Evolutionary conservation across 352 stramenopile species (phyloP).

Genomic region (Phytophthora constricta): DNA sequence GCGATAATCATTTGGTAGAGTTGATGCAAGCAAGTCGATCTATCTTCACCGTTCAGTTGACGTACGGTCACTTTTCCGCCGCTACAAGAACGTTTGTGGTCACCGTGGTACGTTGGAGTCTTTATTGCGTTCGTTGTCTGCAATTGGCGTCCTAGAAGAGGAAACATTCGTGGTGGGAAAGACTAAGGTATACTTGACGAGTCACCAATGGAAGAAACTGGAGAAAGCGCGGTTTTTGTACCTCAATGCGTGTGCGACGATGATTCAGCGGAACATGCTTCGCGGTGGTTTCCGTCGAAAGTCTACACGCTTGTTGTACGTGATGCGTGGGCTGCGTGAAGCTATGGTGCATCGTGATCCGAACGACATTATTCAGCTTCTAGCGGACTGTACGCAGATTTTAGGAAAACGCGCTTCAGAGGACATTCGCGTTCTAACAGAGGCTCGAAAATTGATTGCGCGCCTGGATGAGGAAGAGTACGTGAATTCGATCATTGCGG

Average conservation of each 20-base stretch:
- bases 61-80: conserved; percentile 83
- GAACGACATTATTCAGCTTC: conserved; percentile 68
- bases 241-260: conserved; percentile 79
- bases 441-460: conserved; percentile 57
- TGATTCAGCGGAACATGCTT: conserved; percentile 88
- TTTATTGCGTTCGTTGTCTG: conserved; percentile 73
- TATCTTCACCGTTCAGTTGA: conserved; percentile 78
- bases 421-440: conserved; percentile 68
- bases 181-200: conserved; percentile 78
- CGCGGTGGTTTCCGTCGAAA: conserved; percentile 71
- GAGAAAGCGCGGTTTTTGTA: conserved; percentile 81
- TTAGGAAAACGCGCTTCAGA: conserved; percentile 57
- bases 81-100: conserved; percentile 85
- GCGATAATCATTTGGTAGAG: conserved; percentile 70
- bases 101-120: conserved; percentile 79
- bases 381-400: conserved; percentile 64
- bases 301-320: conserved; percentile 60
- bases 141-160: conserved; percentile 82
- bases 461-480: conserved; percentile 81
- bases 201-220: conserved; percentile 82
- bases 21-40: conserved; percentile 78
- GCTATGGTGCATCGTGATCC: conserved; percentile 63
- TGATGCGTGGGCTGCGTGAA: conserved; percentile 60
- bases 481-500: conserved; percentile 72
- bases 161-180: conserved; percentile 80